Evolutionary conservation across 805 yeast genomes (phyloP), one percentile per base, ranked within the genome.

Genomic region (Saccharomycopsis selenospora): DNA sequence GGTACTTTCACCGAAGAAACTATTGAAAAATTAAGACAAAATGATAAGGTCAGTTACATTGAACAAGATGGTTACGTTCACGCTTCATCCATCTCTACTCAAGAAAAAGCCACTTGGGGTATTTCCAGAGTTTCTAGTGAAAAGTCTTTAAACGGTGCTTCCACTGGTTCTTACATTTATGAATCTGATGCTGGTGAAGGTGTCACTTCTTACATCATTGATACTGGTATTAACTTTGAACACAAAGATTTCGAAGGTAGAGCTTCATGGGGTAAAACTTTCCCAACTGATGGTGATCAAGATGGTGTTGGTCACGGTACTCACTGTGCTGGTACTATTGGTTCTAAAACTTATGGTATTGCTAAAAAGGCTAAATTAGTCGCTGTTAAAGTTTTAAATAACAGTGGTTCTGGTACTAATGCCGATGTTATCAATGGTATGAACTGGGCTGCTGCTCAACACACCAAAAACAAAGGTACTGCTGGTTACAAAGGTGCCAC

Each of bases 1-100:
- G 99, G 96, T 52, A 75, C 72, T 66, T 88, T 93, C 73, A 75
- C 85, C 56, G 82, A 80, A 44, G 77, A 77, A 47, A 80, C 88
- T 47, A 68, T 91, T 50, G 86, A 86, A 49, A 69, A 80, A 59
- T 80, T 93, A 59, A 79, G 90, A 56, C 68, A 75, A 55, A 78
- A 73, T 62, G 85, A 85, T 17, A 58, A 72, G 42, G 80, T 86
- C 41, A 77, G 76, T 44, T 79, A 75, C 61, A 82, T 80, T 54
- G 87, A 80, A 69, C 69, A 69, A 53, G 85, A 80, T 63, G 72
- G 77, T 17, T 63, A 69, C 51, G 85, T 81, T 48, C 55, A 63
- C 53, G 75, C 80, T 50, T 75, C 70, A 59, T 75, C 51, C 20
- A 66, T 68, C 45, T 73, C 73, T 42, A 65, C 66, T 55, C 81